Base-by-base conservation (phyloP, 1,284 basidiomycete species). In the Trichosporon sp. region DNA sequence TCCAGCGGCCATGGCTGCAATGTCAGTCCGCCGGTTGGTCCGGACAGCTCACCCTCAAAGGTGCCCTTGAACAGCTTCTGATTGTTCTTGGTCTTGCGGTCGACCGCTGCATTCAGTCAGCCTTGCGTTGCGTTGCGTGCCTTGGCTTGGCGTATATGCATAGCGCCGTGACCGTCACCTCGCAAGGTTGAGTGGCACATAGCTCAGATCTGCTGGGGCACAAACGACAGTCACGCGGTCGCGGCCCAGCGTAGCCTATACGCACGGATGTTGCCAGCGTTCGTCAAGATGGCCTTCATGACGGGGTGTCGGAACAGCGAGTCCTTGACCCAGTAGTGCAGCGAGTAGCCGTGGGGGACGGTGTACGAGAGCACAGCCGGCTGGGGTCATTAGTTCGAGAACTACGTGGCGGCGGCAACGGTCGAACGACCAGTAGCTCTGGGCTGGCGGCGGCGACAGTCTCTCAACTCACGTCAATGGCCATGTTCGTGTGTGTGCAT, bases 401-500 rank as follows among this genome's bases (percentile, higher is more conserved):
- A n/a, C n/a, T n/a, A n/a, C n/a, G n/a, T n/a, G n/a, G n/a, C n/a
- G n/a, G n/a, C n/a, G n/a, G n/a, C n/a, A n/a, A n/a, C n/a, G n/a
- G n/a, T n/a, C n/a, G n/a, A n/a, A n/a, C n/a, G n/a, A n/a, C n/a
- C n/a, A n/a, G n/a, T 58, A 62, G 49, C 23, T 65, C 64, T 70
- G 61, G 57, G 62, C 46, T 60, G 40, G n/a, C n/a, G 32, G 40
- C 46, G 46, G 23, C 23, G 29, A 19, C 29, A 32, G 25, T 40
- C 37, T 56, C 23, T 2, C 16, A 3, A 83, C 89, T 76, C 78
- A 94, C 92, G 89, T 94, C 92, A 33, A 95, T 84, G 83, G 92
- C 92, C 91, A 94, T 94, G 77, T 93, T 94, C 73, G 91, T 88
- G 77, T 94, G 92, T 6, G 91, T 92, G 61, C 90, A 89, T 21